phyloP scores from a whole-genome alignment of 2,329 filamentous ascomycete species.

The Arachnopeziza araneosa region DNA sequence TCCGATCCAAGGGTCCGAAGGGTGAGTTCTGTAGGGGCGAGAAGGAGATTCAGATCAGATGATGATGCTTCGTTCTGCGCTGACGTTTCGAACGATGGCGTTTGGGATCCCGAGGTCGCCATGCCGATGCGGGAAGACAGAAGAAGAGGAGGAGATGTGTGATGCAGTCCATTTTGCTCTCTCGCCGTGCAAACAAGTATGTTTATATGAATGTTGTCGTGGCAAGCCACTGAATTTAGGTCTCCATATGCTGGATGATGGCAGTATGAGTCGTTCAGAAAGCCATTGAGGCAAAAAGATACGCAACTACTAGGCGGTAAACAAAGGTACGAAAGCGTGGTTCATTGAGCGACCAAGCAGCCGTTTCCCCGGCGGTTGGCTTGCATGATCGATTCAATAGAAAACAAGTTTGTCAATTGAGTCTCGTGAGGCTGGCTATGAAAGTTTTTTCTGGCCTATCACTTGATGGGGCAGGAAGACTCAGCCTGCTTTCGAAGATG shows the following conservation, averaged over 20 bases:
- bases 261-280: not conserved
- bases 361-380: not conserved
- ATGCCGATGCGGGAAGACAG: not conserved
- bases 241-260: not conserved
- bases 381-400: not conserved
- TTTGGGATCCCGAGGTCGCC: not conserved
- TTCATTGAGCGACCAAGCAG: not conserved
- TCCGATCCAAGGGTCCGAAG: not conserved
- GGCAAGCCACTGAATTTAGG: not conserved
- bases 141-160: not conserved
- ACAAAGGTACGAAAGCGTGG: not conserved
- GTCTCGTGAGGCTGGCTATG: not conserved
- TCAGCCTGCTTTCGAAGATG: not conserved
- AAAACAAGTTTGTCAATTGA: not conserved
- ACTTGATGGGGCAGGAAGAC: not conserved
- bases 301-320: not conserved
- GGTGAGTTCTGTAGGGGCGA: not conserved
- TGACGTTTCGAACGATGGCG: not conserved
- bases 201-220: not conserved
- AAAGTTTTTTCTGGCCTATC: not conserved
- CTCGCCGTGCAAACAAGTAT: not conserved
- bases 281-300: not conserved
- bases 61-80: not conserved
- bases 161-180: not conserved
- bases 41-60: not conserved